Conservation (phyloP, 2,329 filamentous ascomycete genomes). For the Penicillium sclerotigenum region DNA sequence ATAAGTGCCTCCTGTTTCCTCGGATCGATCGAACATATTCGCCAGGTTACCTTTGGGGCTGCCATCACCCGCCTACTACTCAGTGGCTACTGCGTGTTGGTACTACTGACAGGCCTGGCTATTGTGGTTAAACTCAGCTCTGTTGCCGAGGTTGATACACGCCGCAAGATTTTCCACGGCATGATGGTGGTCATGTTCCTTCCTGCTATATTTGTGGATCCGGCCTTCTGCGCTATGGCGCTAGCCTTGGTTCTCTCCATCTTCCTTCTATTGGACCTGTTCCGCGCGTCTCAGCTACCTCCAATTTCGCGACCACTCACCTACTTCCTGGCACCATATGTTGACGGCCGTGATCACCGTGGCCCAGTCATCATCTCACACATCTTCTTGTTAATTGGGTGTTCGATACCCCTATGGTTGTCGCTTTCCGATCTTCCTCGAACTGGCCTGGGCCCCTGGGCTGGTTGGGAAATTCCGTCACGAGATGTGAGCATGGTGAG, state of each 20-base stretch:
- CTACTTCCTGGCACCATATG: constrained; percentile 84
- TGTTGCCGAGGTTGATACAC: constrained; percentile 87
- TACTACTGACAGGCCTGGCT: constrained; percentile 68
- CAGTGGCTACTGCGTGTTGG: constrained; percentile 66
- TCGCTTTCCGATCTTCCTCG: constrained; percentile 69
- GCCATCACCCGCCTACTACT: constrained; percentile 80
- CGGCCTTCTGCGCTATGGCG: constrained; percentile 75
- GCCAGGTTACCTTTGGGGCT: constrained; percentile 63
- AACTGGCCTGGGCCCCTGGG: constrained; percentile 53
- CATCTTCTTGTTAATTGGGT: constrained; percentile 92
- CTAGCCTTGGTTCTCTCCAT: constrained; percentile 75
- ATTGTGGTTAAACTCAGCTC: constrained; percentile 72
- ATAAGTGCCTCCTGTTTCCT: constrained; percentile 45
- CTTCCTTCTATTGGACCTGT: constrained; percentile 83
- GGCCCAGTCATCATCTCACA: constrained; percentile 94
- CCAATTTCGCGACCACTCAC: constrained; percentile 84
- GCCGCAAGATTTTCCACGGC: constrained; percentile 95
- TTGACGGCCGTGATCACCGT: constrained; percentile 87
- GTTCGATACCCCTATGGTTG: constrained; percentile 91
- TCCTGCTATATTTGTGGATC: constrained; percentile 81
- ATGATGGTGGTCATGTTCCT: constrained; percentile 98
- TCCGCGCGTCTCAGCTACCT: constrained; percentile 86
- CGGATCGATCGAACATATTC: constrained; percentile 65
- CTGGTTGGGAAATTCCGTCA: constrained; percentile 70
- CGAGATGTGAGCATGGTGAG: constrained; percentile 86